Evolutionary conservation across 257 asterid species (phyloP).

Genomic region (Solanum chiquidenum): DNA sequence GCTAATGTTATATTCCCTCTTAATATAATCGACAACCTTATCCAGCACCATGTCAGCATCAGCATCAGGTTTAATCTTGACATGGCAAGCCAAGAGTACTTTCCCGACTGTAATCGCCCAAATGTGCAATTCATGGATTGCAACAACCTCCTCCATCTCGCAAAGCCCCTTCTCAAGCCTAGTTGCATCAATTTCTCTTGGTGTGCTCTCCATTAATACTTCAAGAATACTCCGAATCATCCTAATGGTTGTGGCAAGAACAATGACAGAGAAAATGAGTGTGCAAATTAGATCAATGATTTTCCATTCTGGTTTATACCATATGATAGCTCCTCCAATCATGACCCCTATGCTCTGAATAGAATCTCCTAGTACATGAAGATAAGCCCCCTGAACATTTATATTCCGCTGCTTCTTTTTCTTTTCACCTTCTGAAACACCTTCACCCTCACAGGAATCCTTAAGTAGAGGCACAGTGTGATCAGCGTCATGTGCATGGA

Average conservation of each 20-base stretch:
- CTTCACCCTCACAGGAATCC: conserved; percentile 16
- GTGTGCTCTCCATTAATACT: conserved; percentile 96
- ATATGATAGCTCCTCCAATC: conserved; percentile 84
- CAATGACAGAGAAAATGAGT: conserved; percentile 56
- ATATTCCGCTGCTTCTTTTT: conserved; percentile 47
- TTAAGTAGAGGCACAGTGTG: conserved; percentile 35
- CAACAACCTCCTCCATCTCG: conserved; percentile 83
- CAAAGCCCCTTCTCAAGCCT: conserved; percentile 76
- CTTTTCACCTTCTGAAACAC: conserved; percentile 9
- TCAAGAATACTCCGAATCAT: conserved; percentile 75
- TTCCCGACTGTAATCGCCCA: conserved; percentile 96
- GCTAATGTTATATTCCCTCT: conserved; percentile 69
- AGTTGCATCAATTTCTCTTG: conserved; percentile 71
- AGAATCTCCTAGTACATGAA: conserved; percentile 86
- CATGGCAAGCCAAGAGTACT: conserved; percentile 81
- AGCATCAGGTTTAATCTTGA: conserved; percentile 57
- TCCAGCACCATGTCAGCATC: conserved; percentile 81
- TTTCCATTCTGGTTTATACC: conserved; percentile 88
- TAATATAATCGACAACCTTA: conserved; percentile 59
- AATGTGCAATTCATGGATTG: conserved; percentile 77
- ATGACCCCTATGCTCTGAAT: conserved; percentile 90
- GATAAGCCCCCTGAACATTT: conserved; percentile 93
- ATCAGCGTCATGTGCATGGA: conserved; percentile 27
- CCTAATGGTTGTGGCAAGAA: conserved; percentile 58
- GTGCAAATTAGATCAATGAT: conserved; percentile 82